Conservation (phyloP, 257 asterid genomes). For the Plantago major region DNA sequence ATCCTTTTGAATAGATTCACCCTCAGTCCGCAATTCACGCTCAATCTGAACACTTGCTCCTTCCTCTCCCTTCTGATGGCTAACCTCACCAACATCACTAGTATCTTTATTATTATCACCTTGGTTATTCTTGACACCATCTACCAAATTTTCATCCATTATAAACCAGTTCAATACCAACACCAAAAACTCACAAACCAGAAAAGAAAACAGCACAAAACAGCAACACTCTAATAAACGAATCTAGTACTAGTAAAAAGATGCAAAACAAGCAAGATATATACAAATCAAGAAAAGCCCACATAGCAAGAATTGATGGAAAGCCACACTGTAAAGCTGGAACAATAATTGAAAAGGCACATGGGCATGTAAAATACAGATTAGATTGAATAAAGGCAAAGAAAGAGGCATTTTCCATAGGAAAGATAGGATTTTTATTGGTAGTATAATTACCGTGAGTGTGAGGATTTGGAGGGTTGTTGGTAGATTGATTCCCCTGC, state of each 20-base stretch:
- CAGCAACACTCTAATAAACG: not conserved
- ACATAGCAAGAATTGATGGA: slow-evolving; percentile 27
- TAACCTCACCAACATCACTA: slow-evolving; percentile 33
- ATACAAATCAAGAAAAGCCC: slow-evolving; percentile 25
- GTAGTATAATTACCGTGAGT: slow-evolving; percentile 31
- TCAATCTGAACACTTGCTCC: slow-evolving; percentile 24
- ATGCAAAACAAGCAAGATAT: slow-evolving; percentile 16
- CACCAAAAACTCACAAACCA: slow-evolving; percentile 14
- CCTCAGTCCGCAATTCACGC: slow-evolving; percentile 27
- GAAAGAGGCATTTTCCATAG: slow-evolving; percentile 1
- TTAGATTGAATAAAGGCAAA: slow-evolving; percentile 15
- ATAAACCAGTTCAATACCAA: slow-evolving; percentile 21
- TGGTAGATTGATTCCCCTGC: slow-evolving; percentile 21
- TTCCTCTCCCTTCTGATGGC: slow-evolving; percentile 31
- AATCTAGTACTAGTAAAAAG: slow-evolving; percentile 10
- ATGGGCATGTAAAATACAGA: slow-evolving; percentile 13
- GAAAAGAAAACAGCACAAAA: slow-evolving; percentile 8
- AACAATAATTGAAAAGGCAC: slow-evolving; percentile 22
- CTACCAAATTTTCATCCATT: slow-evolving; percentile 36
- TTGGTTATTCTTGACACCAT: slow-evolving; percentile 29
- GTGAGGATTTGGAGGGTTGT: slow-evolving; percentile 14
- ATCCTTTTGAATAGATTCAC: slow-evolving; percentile 24
- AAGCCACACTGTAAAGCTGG: slow-evolving; percentile 31
- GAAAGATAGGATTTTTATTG: slow-evolving; percentile 1
- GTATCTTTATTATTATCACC: slow-evolving; percentile 15